phyloP scores from a whole-genome alignment of 129 eudicot genomes.

The Ambrosia trifida region DNA sequence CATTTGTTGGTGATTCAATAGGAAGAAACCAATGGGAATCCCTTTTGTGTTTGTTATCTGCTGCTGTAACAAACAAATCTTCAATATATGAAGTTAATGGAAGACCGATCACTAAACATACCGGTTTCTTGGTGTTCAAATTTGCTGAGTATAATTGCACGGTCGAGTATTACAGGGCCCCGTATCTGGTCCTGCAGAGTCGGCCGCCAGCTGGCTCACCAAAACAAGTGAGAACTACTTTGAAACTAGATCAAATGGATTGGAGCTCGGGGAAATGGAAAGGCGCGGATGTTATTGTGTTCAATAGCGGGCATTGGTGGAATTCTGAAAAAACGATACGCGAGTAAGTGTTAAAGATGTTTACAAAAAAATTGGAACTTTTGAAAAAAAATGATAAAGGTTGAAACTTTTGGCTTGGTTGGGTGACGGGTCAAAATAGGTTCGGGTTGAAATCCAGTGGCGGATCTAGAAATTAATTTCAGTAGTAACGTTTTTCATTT shows the following conservation, averaged over 20 bases:
- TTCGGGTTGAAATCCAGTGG: not conserved
- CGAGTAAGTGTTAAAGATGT: conserved; percentile 37
- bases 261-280: conserved; percentile 70
- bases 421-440: not conserved
- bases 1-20: conserved; percentile 85
- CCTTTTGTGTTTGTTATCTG: conserved; percentile 75
- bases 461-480: too few species aligned
- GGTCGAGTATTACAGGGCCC: conserved; percentile 77
- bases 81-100: conserved; percentile 75
- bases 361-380: not conserved
- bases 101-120: conserved; percentile 77
- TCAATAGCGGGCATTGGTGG: conserved; percentile 95
- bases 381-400: not conserved
- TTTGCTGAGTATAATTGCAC: conserved; percentile 76
- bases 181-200: conserved; percentile 68
- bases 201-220: conserved; percentile 63
- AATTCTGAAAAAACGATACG: conserved; percentile 69
- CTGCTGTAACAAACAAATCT: conserved; percentile 53
- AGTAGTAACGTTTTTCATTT: too few species aligned
- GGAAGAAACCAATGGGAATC: conserved; percentile 98
- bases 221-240: conserved; percentile 51
- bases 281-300: conserved; percentile 66
- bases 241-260: conserved; percentile 69
- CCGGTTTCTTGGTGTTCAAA: conserved; percentile 65
- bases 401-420: not conserved